These are phyloP conservation scores for Candida pseudoviswanathii DNA, from an alignment of 1,139 yeast species.

Conservation along the genomic window DNA sequence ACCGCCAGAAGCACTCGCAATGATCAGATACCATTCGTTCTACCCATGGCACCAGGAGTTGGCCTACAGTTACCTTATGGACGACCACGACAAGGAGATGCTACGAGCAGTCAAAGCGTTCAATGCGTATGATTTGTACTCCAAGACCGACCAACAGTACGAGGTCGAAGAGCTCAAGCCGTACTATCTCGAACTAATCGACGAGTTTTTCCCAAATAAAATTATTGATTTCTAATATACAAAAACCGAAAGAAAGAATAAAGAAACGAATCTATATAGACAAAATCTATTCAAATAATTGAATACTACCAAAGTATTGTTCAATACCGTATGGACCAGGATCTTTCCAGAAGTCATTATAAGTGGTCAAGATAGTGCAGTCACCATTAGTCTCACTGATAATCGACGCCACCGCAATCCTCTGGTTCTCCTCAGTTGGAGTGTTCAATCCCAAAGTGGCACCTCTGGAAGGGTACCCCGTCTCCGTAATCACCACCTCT, in stretches of 20 bases:
- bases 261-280: neutral
- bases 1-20: conserved; percentile 69
- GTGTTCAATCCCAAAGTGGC: conserved; percentile 67
- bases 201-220: conserved; percentile 64
- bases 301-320: conserved; percentile 77
- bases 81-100: conserved; percentile 63
- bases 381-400: conserved; percentile 58
- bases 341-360: conserved; percentile 81
- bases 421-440: conserved; percentile 72
- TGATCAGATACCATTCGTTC: conserved; percentile 75
- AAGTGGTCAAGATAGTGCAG: conserved; percentile 73
- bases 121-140: conserved; percentile 68
- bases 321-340: conserved; percentile 86
- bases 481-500: conserved; percentile 67
- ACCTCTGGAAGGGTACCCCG: conserved; percentile 88
- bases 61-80: conserved; percentile 67
- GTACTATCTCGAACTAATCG: conserved; percentile 63
- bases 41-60: conserved; percentile 79
- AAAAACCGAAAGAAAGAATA: neutral
- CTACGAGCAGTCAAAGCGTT: conserved; percentile 65
- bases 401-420: conserved; percentile 63
- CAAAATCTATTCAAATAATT: conserved; percentile 33
- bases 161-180: conserved; percentile 53
- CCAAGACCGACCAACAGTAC: conserved; percentile 55
- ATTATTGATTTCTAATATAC: conserved; percentile 53